Base-by-base conservation (phyloP, 768 basidiomycete species). In the Zangia roseola region DNA sequence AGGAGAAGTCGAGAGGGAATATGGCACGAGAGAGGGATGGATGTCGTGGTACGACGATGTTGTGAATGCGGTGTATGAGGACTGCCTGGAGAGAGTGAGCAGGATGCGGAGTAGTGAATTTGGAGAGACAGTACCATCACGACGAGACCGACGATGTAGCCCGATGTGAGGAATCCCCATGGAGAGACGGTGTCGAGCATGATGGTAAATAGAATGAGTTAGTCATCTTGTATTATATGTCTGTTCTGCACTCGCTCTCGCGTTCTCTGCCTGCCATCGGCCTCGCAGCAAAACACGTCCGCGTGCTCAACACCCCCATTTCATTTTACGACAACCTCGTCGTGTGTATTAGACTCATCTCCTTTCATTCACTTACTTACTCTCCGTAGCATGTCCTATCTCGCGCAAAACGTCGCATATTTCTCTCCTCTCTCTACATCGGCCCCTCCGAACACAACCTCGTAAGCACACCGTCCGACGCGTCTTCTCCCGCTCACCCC, bases 361-460 rank as follows among this genome's bases (percentile, higher is more conserved):
- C 28, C 28, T 24, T 10, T 13, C 23, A 41, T 21, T 41, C 17
- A 2, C 2, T 12, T 17, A n/a, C 45, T 43, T 40, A 19, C 13
- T 1, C 6, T 1, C 0, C 26, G 3, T 58, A 94, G 93, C 73
- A 80, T 50, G 84, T 91, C 77, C 83, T 98, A 44, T 71, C 71
- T 37, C 74, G 80, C n/a, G 95, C 95, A 1, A 80, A 82, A 48
- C 69, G 73, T 42, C 81, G 94, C 47, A 82, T 99, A 58, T 90
- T 94, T 61, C 77, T 99, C 24, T 97, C 95, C 0, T 91, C 91
- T 1, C 71, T 97, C 10, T 97, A 97, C 65, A 83, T 97, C 45
- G 92, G 92, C 12, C 78, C 83, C 10, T 78, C 83, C 43, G 92
- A 97, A 65, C 70, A 71, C 9, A 80, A 89, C 52, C 76, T 99